Conservation (phyloP, 768 basidiomycete genomes). For the Leccinum variicolor region DNA sequence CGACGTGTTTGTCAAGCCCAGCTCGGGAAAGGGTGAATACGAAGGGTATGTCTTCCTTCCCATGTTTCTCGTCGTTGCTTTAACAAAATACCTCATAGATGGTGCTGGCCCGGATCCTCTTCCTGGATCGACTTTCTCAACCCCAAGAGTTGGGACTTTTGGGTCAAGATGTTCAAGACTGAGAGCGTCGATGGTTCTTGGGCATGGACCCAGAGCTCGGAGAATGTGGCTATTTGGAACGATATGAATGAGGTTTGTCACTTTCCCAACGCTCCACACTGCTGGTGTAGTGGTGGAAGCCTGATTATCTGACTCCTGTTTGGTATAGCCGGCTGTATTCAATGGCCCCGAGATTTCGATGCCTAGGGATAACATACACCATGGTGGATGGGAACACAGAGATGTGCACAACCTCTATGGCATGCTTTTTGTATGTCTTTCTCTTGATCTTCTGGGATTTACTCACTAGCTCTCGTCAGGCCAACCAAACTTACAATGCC, state of each 20-base stretch:
- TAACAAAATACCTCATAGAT: constrained; percentile 30
- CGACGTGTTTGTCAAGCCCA: constrained; percentile 78
- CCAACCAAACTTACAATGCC: constrained; percentile 80
- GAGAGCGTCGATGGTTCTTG: constrained; percentile 52
- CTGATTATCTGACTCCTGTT: neutral
- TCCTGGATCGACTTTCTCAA: constrained; percentile 99
- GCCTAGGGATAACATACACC: constrained; percentile 74
- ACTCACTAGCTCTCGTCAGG: constrained; percentile 41
- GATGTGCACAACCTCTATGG: constrained; percentile 98
- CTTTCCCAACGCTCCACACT: neutral
- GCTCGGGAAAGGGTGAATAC: constrained; percentile 78
- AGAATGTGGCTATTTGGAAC: constrained; percentile 92
- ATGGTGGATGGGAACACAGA: constrained; percentile 97
- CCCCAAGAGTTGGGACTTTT: constrained; percentile 85
- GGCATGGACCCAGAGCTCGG: constrained; percentile 78
- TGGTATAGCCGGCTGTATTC: constrained; percentile 88
- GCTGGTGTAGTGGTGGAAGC: neutral
- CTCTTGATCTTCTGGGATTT: neutral
- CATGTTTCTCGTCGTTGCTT: neutral
- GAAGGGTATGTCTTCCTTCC: constrained; percentile 53
- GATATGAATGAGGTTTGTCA: constrained; percentile 94
- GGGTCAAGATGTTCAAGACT: constrained; percentile 79
- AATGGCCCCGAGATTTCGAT: constrained; percentile 95
- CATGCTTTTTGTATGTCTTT: constrained; percentile 74
- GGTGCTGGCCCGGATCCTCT: constrained; percentile 97